Percentiles rank a stretch among this genome's conserved stretches.
Evolutionary conservation across 352 stramenopile genomes (phyloP).

Genomic region (Thraustotheca clavata): DNA sequence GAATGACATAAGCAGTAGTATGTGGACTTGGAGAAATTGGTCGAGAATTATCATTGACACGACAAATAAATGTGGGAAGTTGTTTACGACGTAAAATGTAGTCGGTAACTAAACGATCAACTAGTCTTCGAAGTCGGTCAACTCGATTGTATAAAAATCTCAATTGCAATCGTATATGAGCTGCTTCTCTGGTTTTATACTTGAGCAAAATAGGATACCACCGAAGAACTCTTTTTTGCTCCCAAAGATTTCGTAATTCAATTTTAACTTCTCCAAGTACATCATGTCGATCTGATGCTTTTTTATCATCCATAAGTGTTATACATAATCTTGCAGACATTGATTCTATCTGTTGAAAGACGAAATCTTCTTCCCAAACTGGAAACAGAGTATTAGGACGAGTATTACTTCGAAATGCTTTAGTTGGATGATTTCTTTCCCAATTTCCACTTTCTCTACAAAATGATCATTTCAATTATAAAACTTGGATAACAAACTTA

Average conservation of each 20-base stretch:
- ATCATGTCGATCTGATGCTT: conserved; percentile 40
- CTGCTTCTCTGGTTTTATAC: background rate
- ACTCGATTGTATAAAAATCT: conserved; percentile 17
- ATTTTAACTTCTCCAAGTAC: conserved; percentile 60
- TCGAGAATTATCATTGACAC: background rate
- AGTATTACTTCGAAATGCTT: conserved; percentile 45
- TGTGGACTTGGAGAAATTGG: background rate
- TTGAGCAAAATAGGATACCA: conserved; percentile 38
- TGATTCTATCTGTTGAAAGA: conserved; percentile 47
- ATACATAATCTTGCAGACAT: conserved; percentile 56
- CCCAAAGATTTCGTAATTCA: conserved; percentile 41
- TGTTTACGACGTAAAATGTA: background rate
- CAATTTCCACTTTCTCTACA: conserved; percentile 14
- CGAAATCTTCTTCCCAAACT: conserved; percentile 73
- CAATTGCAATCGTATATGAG: background rate
- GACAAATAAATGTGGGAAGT: conserved; percentile 5
- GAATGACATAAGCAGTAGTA: background rate
- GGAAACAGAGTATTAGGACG: conserved; percentile 70
- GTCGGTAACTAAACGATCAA: conserved; percentile 1
- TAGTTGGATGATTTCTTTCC: background rate
- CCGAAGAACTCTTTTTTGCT: conserved; percentile 53
- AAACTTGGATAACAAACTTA: background rate
- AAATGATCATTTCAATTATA: background rate
- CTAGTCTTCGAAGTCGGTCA: background rate
- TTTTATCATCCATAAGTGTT: conserved; percentile 60